Conservation (phyloP, 495 filamentous ascomycete species). For the Penicillium goetzii region DNA sequence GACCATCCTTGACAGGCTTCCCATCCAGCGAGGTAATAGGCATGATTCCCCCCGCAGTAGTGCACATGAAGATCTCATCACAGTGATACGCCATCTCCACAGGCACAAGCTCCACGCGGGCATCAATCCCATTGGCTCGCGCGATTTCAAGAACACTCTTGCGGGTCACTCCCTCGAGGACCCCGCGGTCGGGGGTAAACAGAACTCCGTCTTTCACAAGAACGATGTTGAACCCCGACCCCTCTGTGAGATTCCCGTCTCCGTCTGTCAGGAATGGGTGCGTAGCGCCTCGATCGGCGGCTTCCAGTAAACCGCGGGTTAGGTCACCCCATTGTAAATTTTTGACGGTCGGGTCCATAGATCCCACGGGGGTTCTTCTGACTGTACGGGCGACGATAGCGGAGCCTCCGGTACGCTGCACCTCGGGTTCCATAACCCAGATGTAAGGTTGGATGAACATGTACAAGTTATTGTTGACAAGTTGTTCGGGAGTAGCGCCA, state of each 20-base stretch:
- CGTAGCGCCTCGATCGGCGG: neutral
- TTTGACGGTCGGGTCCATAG: neutral
- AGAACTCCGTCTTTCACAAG: neutral
- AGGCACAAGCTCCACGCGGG: slow-evolving; percentile 1
- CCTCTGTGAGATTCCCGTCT: neutral
- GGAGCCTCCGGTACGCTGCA: neutral
- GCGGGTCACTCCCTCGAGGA: neutral
- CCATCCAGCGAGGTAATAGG: slow-evolving; percentile 2
- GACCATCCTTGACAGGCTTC: neutral
- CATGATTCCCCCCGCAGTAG: neutral
- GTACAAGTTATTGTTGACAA: neutral
- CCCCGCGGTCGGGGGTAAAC: neutral
- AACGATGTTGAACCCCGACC: neutral
- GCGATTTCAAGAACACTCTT: neutral
- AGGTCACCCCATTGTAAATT: neutral
- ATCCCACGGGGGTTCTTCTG: neutral
- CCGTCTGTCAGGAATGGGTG: neutral
- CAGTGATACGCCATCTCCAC: neutral
- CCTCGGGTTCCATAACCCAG: neutral
- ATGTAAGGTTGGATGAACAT: neutral
- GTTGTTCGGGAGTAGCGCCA: neutral
- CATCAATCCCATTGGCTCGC: neutral
- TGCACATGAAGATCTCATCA: slow-evolving; percentile 2
- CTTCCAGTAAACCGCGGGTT: neutral
- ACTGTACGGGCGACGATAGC: neutral